Conservation (phyloP, 257 asterid genomes). For the Lycium barbarum region DNA sequence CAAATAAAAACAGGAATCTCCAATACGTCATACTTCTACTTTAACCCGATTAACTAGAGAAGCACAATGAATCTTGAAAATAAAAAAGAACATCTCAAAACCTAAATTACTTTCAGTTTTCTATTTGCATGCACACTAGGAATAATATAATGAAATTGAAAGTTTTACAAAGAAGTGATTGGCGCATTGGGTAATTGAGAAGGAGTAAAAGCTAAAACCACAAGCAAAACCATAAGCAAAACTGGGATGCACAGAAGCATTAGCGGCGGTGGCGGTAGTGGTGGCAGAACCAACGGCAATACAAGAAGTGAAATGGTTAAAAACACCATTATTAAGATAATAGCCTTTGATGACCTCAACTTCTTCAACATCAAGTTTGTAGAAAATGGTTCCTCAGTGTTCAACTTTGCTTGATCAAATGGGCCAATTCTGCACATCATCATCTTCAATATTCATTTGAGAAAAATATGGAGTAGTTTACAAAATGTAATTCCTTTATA, state of each 20-base stretch:
- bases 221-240: conserved; percentile 56
- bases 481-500: not conserved
- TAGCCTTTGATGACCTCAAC: conserved; percentile 27
- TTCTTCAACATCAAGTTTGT: conserved; percentile 35
- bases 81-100: not conserved
- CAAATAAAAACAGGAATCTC: no score
- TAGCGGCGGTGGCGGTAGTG: conserved; percentile 75
- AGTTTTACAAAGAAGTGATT: not conserved
- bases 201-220: conserved; percentile 56
- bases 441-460: conserved; percentile 25
- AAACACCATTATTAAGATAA: conserved; percentile 41
- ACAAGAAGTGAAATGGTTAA: conserved; percentile 42
- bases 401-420: not conserved
- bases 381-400: not conserved
- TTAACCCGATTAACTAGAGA: no score
- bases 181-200: conserved; percentile 42
- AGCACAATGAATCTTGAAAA: no score
- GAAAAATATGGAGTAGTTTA: conserved; percentile 6
- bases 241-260: conserved; percentile 60
- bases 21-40: no score
- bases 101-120: not conserved
- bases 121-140: not conserved
- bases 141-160: no score
- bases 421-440: conserved; percentile 38
- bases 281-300: conserved; percentile 67